phyloP scores from a whole-genome alignment of 176 grass and related monocot species.

The Rhipidocladum racemiflorum region DNA sequence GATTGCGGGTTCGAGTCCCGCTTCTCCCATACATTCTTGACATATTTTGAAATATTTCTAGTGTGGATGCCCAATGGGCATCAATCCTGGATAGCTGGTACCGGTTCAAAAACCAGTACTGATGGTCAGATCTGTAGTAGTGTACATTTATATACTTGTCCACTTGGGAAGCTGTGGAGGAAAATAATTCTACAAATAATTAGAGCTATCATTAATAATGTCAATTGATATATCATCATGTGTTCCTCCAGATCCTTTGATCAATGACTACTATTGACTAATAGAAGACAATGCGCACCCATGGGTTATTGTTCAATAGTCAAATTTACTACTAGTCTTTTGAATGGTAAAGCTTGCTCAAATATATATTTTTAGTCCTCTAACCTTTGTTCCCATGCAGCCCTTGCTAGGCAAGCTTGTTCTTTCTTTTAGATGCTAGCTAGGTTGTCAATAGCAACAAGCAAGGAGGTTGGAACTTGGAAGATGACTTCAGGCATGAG shows the following conservation, averaged over 20 bases:
- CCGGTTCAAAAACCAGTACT: no score
- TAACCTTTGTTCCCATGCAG: conserved; percentile 23
- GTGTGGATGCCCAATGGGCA: no score
- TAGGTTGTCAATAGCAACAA: conserved; percentile 34
- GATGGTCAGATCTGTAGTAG: no score
- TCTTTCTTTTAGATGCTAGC: conserved; percentile 35
- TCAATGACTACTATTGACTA: background rate
- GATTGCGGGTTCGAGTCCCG: no score
- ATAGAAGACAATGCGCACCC: background rate
- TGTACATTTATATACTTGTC: background rate
- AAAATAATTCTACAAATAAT: background rate
- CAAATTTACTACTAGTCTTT: background rate
- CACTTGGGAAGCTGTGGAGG: background rate
- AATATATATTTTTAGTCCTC: background rate
- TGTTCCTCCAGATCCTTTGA: background rate
- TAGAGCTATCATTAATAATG: background rate
- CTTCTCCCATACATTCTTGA: no score
- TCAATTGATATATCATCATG: background rate
- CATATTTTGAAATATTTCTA: no score
- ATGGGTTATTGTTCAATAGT: background rate
- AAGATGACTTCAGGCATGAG: conserved; percentile 32
- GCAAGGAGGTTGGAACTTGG: conserved; percentile 32
- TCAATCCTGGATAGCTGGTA: no score
- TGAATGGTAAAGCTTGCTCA: background rate
- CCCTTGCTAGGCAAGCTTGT: conserved; percentile 24